These are phyloP conservation scores for Botrytis pseudocinerea DNA, from an alignment of 2,329 filamentous ascomycete species.

Conservation along the genomic window DNA sequence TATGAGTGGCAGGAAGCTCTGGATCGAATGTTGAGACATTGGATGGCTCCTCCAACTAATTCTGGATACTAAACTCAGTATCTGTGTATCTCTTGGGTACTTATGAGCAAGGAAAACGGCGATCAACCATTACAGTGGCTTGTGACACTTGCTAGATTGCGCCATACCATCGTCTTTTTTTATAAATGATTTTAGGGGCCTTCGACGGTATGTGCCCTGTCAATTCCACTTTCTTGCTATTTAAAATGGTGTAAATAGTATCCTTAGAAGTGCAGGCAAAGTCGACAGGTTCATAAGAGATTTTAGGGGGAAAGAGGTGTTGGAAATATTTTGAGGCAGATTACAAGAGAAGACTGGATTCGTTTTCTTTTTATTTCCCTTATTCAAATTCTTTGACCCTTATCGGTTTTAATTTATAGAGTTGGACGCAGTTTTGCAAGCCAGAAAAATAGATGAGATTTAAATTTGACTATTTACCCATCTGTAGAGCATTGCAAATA, in stretches of 20 bases:
- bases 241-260: neutral
- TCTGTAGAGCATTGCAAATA: neutral
- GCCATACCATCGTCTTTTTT: neutral
- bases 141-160: neutral
- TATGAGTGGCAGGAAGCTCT: constrained; percentile 68
- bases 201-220: neutral
- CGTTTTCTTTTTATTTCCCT: neutral
- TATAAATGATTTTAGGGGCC: neutral
- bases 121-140: rapidly evolving
- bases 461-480: neutral
- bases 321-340: neutral
- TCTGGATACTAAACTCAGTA: constrained; percentile 49
- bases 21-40: constrained; percentile 66
- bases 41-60: constrained; percentile 61
- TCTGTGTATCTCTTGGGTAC: too few relatives aligned
- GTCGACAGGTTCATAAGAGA: neutral
- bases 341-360: neutral
- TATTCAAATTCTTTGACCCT: too few relatives aligned
- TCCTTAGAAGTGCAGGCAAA: neutral
- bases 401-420: too few relatives aligned
- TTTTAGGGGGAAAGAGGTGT: neutral
- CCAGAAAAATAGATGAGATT: neutral
- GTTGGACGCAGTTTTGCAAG: neutral
- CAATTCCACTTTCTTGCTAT: neutral
- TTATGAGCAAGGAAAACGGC: neutral